These are phyloP conservation scores for Wolfiporia cocos DNA, from an alignment of 1,284 basidiomycete species.

Conservation along the genomic window DNA sequence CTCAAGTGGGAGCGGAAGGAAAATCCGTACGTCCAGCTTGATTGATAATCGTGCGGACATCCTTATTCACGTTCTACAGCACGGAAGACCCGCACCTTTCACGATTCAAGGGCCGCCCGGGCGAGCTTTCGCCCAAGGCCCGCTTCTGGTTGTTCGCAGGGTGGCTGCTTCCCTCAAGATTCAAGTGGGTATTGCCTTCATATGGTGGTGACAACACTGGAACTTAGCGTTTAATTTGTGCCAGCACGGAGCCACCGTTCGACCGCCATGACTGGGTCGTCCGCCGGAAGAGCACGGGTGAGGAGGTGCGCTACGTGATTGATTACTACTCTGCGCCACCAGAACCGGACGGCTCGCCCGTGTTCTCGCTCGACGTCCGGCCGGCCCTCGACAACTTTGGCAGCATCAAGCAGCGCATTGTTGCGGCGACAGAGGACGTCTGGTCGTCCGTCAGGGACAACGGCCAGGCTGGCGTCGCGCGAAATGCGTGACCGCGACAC, in stretches of 20 bases:
- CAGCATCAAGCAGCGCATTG: constrained; percentile 67
- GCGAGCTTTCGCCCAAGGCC: constrained; percentile 87
- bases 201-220: not conserved
- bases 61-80: constrained; percentile 16
- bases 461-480: constrained; percentile 2
- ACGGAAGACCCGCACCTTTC: constrained; percentile 64
- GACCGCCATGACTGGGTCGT: constrained; percentile 99
- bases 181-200: constrained; percentile 58
- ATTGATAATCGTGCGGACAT: not conserved
- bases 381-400: constrained; percentile 81
- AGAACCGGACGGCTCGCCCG: constrained; percentile 82
- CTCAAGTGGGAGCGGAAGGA: constrained; percentile 85
- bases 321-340: constrained; percentile 93
- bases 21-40: constrained; percentile 45
- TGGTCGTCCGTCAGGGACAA: constrained; percentile 37
- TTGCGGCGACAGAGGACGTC: constrained; percentile 64
- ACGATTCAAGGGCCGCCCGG: constrained; percentile 87
- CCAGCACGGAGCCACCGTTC: constrained; percentile 86
- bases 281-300: constrained; percentile 64
- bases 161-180: constrained; percentile 81
- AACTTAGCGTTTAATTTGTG: constrained; percentile 3
- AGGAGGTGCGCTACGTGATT: constrained; percentile 90
- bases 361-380: constrained; percentile 89
- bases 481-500: constrained; percentile 1
- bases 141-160: constrained; percentile 81